Evolutionary conservation across 1,139 yeast genomes (phyloP).

Genomic region (Suhomyces bokatorum): DNA sequence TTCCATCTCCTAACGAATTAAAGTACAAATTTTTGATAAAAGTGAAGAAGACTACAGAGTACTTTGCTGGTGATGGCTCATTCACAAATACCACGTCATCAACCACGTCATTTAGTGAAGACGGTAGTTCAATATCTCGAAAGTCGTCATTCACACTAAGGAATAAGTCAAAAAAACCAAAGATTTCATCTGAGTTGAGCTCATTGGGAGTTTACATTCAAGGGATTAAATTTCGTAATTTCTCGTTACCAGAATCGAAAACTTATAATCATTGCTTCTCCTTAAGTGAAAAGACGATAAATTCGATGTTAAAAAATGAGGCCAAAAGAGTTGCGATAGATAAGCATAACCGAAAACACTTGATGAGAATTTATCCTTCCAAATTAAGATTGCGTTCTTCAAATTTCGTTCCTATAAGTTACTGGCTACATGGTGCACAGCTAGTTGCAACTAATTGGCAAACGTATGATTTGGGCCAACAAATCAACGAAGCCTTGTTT

Average conservation of each 20-base stretch:
- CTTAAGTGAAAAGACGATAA: constrained; percentile 70
- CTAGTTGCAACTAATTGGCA: constrained; percentile 99
- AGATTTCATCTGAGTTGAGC: constrained; percentile 51
- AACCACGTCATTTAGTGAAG: constrained; percentile 51
- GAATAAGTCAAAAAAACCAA: constrained; percentile 25
- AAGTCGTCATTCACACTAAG: constrained; percentile 24
- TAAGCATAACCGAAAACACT: constrained; percentile 72
- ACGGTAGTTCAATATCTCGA: constrained; percentile 24
- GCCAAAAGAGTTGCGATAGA: constrained; percentile 53
- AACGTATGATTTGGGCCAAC: constrained; percentile 86
- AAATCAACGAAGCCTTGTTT: constrained; percentile 85
- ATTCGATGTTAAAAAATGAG: constrained; percentile 62
- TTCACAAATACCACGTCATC: constrained; percentile 10
- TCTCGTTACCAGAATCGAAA: constrained; percentile 84
- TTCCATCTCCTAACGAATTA: constrained; percentile 76
- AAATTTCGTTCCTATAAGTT: constrained; percentile 74
- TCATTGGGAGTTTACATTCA: constrained; percentile 64
- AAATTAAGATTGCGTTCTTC: constrained; percentile 72
- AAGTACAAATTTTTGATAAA: constrained; percentile 72
- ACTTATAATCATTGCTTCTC: constrained; percentile 82
- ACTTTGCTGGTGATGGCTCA: neutral
- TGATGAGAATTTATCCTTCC: constrained; percentile 89
- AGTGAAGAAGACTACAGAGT: constrained; percentile 59
- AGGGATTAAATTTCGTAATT: constrained; percentile 78
- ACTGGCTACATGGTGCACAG: constrained; percentile 86